Evolutionary conservation across 441 rosid species (phyloP), one percentile per base, ranked within the genome.

Genomic region (Pelargonium cotyledonis): DNA sequence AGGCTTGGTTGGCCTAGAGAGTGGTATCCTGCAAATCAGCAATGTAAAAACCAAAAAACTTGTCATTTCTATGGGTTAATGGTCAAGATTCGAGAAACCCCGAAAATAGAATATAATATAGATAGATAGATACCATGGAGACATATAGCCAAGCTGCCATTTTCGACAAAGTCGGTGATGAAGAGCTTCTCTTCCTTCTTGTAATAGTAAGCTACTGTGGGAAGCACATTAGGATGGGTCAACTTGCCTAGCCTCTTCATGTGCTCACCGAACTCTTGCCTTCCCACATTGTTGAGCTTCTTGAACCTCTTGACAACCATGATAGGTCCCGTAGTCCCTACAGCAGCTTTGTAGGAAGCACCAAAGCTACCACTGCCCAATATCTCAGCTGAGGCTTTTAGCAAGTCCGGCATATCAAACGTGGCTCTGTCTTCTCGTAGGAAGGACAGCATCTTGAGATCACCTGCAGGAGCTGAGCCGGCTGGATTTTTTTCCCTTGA

Each of bases 331-430:
- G 41, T 67, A 9, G 41, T 67, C 67, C 41, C 29, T 10, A 89
- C 71, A 0, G 74, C 83, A 0, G 99, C 89, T 74, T 95, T 95
- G 63, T 90, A 95, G 3, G 99, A 92, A 57, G 96, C 83, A 18
- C 99, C 98, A 62, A 90, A 95, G 44, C 86, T 85, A 53, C 98
- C 99, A 61, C 99, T 90, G 35, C 97, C 99, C 72, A 95, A 75
- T 23, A 95, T 88, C 76, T 95, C 98, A 4, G 99, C 97, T 0
- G 99, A 89, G 0, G 98, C 90, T 76, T 75, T 88, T 1, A 95
- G 83, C 82, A 95, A 72, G 71, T 90, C 96, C 40, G 86, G 93
- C 70, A 95, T 77, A 65, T 88, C 96, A 60, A 95, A 95, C 71
- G 64, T 79, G 73, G 79, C 81, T 16, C 82, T 29, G 55, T 89